A percentile compares a stretch with the other conserved stretches of the same genome.
Conservation (phyloP, 140 eudicot genomes). For the Bidens hawaiensis region DNA sequence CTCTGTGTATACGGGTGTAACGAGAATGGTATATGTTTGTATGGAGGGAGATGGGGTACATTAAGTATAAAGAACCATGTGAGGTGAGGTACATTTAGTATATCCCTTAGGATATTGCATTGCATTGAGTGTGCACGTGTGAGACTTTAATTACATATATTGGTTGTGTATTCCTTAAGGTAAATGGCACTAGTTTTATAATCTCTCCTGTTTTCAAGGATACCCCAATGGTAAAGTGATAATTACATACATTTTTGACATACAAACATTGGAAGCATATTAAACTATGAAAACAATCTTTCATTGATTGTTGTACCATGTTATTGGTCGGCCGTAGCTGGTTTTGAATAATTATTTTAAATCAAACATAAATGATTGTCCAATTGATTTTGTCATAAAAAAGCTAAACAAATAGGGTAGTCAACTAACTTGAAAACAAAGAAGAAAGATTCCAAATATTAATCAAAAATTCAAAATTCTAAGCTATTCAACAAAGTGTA, state of each 20-base stretch:
- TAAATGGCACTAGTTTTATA: conserved; percentile 10
- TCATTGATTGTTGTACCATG: conserved; percentile 35
- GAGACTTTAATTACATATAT: conserved; percentile 21
- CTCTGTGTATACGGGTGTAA: no score
- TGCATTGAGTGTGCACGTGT: conserved; percentile 31
- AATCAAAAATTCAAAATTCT: neutral
- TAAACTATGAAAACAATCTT: conserved; percentile 18
- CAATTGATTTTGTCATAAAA: conserved; percentile 18
- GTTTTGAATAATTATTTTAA: conserved; percentile 5
- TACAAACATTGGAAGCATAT: conserved; percentile 8
- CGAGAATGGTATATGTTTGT: no score
- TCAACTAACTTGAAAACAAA: conserved; percentile 36
- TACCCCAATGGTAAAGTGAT: neutral
- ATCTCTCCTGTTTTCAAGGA: conserved; percentile 24
- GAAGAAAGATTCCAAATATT: conserved; percentile 26
- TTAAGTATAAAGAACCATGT: no score
- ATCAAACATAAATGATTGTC: conserved; percentile 16
- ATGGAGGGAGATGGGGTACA: no score
- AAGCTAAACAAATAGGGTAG: conserved; percentile 25
- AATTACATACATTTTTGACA: neutral
- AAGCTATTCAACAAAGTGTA: neutral
- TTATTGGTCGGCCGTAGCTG: conserved; percentile 40
- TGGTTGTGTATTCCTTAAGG: conserved; percentile 24
- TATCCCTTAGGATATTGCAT: conserved; percentile 19
- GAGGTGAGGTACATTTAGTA: no score